These are phyloP conservation scores for Arabidopsis thaliana DNA, from an alignment of 345 rosid genomes.

Conservation along the genomic window DNA sequence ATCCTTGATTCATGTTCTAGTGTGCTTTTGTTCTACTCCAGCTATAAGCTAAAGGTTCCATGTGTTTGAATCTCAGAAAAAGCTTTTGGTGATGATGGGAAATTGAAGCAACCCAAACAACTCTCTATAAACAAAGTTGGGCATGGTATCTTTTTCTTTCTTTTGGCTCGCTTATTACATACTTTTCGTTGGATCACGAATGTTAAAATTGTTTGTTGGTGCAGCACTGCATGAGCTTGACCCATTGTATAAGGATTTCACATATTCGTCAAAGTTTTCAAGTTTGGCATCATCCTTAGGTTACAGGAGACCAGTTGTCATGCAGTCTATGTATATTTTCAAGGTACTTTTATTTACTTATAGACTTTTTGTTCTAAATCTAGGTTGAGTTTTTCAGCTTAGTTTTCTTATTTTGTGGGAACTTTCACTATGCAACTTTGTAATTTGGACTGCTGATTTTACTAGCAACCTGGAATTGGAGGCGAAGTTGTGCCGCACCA, in stretches of 20 bases:
- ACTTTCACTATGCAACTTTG: neutral
- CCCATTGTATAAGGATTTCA: constrained; percentile 70
- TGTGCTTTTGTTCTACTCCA: constrained; percentile 6
- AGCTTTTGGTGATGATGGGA: constrained; percentile 84
- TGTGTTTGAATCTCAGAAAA: constrained; percentile 60
- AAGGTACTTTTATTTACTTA: constrained; percentile 56
- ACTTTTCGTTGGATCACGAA: neutral
- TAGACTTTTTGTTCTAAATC: neutral
- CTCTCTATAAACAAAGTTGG: constrained; percentile 96
- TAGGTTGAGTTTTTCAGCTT: neutral
- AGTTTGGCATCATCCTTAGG: constrained; percentile 70
- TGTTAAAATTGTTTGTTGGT: constrained; percentile 8
- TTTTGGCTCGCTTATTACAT: neutral
- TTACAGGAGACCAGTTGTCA: constrained; percentile 72
- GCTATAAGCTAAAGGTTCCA: neutral
- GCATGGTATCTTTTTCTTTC: constrained; percentile 58
- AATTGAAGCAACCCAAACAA: constrained; percentile 79
- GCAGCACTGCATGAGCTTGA: constrained; percentile 91
- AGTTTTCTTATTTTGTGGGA: neutral
- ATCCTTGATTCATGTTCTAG: neutral
- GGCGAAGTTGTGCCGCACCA: constrained; percentile 98
- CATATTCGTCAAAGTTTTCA: constrained; percentile 63
- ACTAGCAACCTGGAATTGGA: constrained; percentile 96
- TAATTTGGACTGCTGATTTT: constrained; percentile 19
- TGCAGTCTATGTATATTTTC: constrained; percentile 97